Evolutionary conservation across 2,329 filamentous ascomycete genomes (phyloP), one percentile per base, ranked within the genome.

Genomic region (Colletotrichum neosansevieriae): DNA sequence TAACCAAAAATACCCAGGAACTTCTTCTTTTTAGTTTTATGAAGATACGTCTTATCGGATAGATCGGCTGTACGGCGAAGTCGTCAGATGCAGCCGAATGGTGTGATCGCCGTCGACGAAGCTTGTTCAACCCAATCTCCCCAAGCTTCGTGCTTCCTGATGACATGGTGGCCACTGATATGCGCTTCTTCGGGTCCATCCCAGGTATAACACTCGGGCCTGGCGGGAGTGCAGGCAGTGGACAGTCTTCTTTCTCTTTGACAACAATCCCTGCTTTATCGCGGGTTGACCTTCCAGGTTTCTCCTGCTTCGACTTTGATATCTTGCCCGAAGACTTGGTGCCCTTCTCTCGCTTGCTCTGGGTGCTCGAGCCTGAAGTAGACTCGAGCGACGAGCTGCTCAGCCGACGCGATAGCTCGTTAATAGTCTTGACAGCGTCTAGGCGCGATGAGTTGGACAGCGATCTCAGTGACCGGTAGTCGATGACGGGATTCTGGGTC

Each of bases 351-450:
- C 32, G 56, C n/a, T 50, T 61, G 49, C 32, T 42, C 42, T 62
- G 51, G 17, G 53, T 56, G 7, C 29, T 56, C 15, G 57, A 29
- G 9, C 51, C 34, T 3, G 68, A 56, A 36, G n/a, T 61, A 7
- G 50, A 29, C 17, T 45, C 45, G 19, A 49, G 7, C 11, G 53
- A 32, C 47, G 71, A 60, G 40, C 62, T 71, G 49, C 54, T 73
- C 34, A 75, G 75, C 73, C 74, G 79, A 54, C 73, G 64, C 2
- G 85, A 86, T 29, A 87, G 76, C 15, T 79, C 78, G 58, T 84
- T 79, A 61, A 88, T 86, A 7, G 84, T 78, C 63, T 78, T 77
- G 67, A 87, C 79, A 1, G 84, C 83, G 57, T 86, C 82, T n/a
- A 79, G 67, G 29, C 84, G 78, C 0, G 84, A 86, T 3, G 80